Base-by-base conservation (phyloP, 768 basidiomycete species). In the Xanthoconium purpureum region DNA sequence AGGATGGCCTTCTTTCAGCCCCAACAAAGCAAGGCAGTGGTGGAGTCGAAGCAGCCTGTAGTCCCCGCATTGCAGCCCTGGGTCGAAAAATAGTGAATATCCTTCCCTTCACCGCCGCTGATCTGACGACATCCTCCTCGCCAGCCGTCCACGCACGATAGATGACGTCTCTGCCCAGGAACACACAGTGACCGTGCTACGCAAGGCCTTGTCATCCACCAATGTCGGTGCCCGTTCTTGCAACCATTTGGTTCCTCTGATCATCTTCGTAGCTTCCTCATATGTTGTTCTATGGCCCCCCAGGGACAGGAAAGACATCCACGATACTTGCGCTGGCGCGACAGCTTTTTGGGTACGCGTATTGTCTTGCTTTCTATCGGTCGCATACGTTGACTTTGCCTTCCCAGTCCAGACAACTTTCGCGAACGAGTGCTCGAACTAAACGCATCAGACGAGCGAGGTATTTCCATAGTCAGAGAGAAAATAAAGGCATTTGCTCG, bases 261-360 rank as follows among this genome's bases (percentile, higher is more conserved):
- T 55, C 20, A 20, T 59, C 13, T 47, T n/a, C 37, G 11, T 68
- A 99, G 97, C 80, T 99, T 50, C 96, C 97, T 6, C 97, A 99
- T 68, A 98, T 98, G 95, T 78, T 99, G 46, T 99, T 99, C 78
- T 99, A 99, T 63, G 97, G 97, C 1, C 97, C 97, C 32, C 97
- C 97, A 15, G 97, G 97, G 33, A 98, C 96, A 13, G 97, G 97
- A 40, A 99, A 99, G 73, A 99, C 97, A 13, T 96, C 93, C 40
- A 98, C 97, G 1, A 98, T 99, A 62, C 84, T 99, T 24, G 97
- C 97, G 18, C 78, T 99, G 50, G 79, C 96, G 36, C 78, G 95
- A 50, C 94, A 99, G 72, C 81, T 99, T 20, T 99, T 96, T 70
- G 97, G 97, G 90, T 94, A 60, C 59, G 84, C 59, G 84, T 63